These are phyloP conservation scores for Beauveria medogensis DNA, from an alignment of 2,329 filamentous ascomycete genomes.

Conservation along the genomic window DNA sequence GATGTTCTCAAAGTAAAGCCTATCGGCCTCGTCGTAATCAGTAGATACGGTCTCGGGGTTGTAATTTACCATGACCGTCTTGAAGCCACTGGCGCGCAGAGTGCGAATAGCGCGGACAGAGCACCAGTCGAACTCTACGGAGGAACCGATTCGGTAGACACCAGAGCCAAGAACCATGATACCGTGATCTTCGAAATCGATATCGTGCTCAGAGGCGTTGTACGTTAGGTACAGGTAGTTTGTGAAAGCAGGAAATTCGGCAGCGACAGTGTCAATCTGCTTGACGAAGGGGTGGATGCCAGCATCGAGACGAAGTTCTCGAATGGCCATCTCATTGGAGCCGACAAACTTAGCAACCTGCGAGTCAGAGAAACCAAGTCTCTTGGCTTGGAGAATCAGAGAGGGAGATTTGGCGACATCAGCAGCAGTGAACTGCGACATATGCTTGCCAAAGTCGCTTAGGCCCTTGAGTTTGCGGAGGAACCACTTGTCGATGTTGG, in stretches of 20 bases:
- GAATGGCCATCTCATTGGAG: slow-evolving; percentile 86
- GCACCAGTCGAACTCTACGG: slow-evolving; percentile 99
- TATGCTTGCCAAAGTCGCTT: slow-evolving; percentile 76
- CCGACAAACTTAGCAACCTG: slow-evolving; percentile 92
- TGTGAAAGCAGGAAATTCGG: slow-evolving; percentile 87
- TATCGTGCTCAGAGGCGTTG: slow-evolving; percentile 79
- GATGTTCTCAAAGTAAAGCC: slow-evolving; percentile 94
- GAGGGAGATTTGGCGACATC: slow-evolving; percentile 57
- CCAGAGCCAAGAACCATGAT: slow-evolving; percentile 95
- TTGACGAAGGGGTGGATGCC: slow-evolving; percentile 87
- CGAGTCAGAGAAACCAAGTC: slow-evolving; percentile 87
- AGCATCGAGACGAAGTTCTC: slow-evolving; percentile 74
- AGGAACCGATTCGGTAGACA: slow-evolving; percentile 94
- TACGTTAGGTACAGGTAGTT: slow-evolving; percentile 98
- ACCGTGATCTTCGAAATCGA: slow-evolving; percentile 79
- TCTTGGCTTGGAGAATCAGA: slow-evolving; percentile 76
- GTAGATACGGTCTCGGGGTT: slow-evolving; percentile 87
- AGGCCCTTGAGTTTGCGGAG: slow-evolving; percentile 83
- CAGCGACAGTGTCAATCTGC: slow-evolving; percentile 97
- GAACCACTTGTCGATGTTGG: slow-evolving; percentile 99
- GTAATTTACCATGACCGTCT: slow-evolving; percentile 94
- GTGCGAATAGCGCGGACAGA: slow-evolving; percentile 91
- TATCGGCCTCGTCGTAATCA: slow-evolving; percentile 91
- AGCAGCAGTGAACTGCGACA: slow-evolving; percentile 57
- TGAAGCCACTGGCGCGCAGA: slow-evolving; percentile 72